Conservation (phyloP, 345 rosid species). For the Gossypium stocksii region DNA sequence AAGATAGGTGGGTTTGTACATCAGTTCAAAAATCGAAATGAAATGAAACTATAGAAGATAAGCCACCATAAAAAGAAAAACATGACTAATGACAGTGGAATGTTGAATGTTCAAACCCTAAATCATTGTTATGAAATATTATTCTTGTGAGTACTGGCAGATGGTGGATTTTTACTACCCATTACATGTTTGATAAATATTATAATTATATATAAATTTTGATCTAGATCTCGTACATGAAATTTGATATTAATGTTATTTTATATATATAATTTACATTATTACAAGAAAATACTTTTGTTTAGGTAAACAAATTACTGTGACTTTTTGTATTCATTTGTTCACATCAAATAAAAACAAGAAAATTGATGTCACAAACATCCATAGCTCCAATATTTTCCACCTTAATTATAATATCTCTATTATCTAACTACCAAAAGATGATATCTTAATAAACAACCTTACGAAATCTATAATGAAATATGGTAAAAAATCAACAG, state of each 20-base stretch:
- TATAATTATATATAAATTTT: no score
- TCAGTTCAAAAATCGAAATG: neutral
- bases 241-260: no score
- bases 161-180: neutral
- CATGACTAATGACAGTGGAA: neutral
- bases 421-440: conserved; percentile 12
- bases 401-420: conserved; percentile 13
- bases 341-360: neutral
- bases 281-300: conserved; percentile 13
- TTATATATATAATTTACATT: neutral
- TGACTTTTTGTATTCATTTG: conserved; percentile 1
- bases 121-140: conserved; percentile 12
- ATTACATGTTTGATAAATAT: no score
- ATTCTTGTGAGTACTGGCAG: neutral
- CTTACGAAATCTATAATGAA: conserved; percentile 5
- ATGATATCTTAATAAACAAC: conserved; percentile 18
- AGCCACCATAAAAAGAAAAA: neutral
- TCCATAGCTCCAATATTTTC: conserved; percentile 7
- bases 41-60: conserved; percentile 13
- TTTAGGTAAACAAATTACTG: conserved; percentile 3
- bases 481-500: conserved; percentile 11
- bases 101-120: conserved; percentile 15
- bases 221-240: no score
- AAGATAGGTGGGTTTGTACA: no score
- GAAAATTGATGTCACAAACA: neutral